Evolutionary conservation across 2,329 filamentous ascomycete genomes (phyloP).

Genomic region (Arthrobotrys iridis): DNA sequence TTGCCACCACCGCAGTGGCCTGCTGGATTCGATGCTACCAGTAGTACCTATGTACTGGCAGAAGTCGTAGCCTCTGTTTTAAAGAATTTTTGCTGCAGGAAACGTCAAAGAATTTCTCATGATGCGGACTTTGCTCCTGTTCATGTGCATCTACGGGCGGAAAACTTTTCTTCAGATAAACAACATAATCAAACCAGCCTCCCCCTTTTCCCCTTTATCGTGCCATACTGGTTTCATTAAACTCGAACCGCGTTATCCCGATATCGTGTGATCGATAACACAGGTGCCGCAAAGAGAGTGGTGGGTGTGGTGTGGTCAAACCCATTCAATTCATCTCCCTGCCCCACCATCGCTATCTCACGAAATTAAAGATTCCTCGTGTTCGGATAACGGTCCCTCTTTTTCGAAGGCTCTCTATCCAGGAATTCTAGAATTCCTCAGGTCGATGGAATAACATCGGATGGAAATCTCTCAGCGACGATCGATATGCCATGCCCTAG

Average conservation of each 20-base stretch:
- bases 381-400: background rate
- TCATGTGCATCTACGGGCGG: background rate
- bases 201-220: slow-evolving; percentile 12
- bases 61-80: background rate
- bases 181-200: background rate
- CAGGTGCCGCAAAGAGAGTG: background rate
- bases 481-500: background rate
- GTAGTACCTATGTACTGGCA: too few species aligned
- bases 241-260: slow-evolving; percentile 19
- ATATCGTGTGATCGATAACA: slow-evolving; percentile 20
- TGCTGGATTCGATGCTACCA: too few species aligned
- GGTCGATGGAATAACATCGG: background rate
- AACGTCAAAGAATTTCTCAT: background rate
- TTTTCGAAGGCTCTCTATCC: background rate
- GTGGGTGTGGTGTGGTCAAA: slow-evolving; percentile 1
- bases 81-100: background rate
- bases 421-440: background rate
- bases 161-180: background rate
- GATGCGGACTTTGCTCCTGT: background rate
- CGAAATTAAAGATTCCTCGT: slow-evolving; percentile 24
- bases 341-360: slow-evolving; percentile 13
- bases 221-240: slow-evolving; percentile 15
- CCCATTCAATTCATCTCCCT: slow-evolving; percentile 9
- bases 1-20: too few species aligned
- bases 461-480: background rate